Percentiles rank a stretch among this genome's conserved stretches.
These are phyloP conservation scores for Perkinsela sp. DNA, from an alignment of 208 protist species.

Conservation along the genomic window DNA sequence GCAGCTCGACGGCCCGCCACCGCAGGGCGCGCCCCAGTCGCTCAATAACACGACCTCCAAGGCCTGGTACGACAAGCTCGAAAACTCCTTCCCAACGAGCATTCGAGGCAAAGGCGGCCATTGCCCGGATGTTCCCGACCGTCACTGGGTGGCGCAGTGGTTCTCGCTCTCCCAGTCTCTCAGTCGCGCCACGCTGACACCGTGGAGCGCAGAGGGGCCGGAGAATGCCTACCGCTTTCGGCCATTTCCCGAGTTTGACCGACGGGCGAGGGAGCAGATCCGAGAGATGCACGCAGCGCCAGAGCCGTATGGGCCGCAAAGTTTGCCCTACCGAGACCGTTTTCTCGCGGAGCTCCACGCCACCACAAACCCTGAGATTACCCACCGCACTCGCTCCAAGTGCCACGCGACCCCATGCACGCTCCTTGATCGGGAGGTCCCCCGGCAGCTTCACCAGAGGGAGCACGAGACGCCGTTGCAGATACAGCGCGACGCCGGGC, in stretches of 20 bases:
- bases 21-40: neutral
- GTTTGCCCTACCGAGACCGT: neutral
- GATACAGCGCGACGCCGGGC: neutral
- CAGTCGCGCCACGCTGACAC: neutral
- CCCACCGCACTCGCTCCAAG: neutral
- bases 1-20: neutral
- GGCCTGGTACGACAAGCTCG: neutral
- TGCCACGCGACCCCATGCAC: neutral
- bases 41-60: neutral
- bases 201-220: neutral
- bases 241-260: neutral
- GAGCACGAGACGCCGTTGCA: neutral
- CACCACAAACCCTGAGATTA: neutral
- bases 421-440: neutral
- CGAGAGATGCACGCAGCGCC: neutral
- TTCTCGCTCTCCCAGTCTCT: neutral
- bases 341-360: neutral
- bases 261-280: neutral
- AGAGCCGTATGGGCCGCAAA: neutral
- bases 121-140: neutral
- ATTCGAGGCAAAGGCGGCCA: neutral
- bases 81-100: neutral
- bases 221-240: neutral
- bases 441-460: neutral
- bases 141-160: neutral